Evolutionary conservation across 257 asterid species (phyloP).

Genomic region (Leptodermis oblonga): DNA sequence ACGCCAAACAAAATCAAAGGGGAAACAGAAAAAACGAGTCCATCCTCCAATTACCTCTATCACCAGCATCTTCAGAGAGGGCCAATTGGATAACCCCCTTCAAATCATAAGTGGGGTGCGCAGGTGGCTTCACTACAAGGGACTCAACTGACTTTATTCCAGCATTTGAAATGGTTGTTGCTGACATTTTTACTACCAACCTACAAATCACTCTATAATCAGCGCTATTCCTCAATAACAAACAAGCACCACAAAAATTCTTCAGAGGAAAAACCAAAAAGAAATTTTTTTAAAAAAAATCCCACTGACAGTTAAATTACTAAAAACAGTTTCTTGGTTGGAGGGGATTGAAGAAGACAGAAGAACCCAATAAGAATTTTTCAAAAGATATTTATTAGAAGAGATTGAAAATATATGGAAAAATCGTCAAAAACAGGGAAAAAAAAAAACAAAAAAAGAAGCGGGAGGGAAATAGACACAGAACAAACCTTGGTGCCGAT

Average conservation of each 20-base stretch:
- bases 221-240: constrained; percentile 7
- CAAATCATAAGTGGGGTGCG: constrained; percentile 88
- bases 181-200: constrained; percentile 63
- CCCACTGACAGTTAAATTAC: background rate
- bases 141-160: constrained; percentile 30
- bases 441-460: too few species aligned
- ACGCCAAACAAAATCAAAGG: background rate
- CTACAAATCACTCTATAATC: constrained; percentile 33
- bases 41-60: constrained; percentile 47
- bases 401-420: too few species aligned
- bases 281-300: too few species aligned
- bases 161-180: constrained; percentile 31
- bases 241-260: background rate
- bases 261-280: background rate
- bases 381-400: too few species aligned
- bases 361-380: too few species aligned
- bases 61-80: constrained; percentile 95
- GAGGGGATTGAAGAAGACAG: background rate
- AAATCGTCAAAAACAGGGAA: background rate
- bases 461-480: too few species aligned
- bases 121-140: constrained; percentile 68
- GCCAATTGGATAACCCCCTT: constrained; percentile 76
- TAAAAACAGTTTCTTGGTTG: background rate
- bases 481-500: constrained; percentile 27
- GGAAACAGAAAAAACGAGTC: background rate